Evolutionary conservation across 2,329 filamentous ascomycete species (phyloP).

Genomic region (Purpureocillium lavendulum): DNA sequence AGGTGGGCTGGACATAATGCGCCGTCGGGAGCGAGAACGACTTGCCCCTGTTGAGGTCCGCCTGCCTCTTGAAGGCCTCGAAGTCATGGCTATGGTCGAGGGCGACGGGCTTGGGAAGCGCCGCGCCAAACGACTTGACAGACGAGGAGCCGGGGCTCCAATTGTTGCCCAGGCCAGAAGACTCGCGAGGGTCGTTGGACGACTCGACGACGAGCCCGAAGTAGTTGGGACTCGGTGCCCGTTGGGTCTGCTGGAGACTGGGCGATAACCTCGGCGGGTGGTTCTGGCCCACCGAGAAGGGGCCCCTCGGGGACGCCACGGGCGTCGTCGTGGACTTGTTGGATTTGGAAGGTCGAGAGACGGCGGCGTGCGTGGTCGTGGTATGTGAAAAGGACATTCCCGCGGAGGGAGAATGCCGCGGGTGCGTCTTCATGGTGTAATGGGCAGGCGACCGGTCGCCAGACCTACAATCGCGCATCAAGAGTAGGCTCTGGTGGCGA

Average conservation of each 20-base stretch:
- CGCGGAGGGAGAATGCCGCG: slow-evolving; percentile 25
- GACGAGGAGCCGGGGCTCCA: slow-evolving; percentile 69
- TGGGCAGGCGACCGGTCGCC: slow-evolving; percentile 27
- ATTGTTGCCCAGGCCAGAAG: slow-evolving; percentile 48
- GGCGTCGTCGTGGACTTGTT: slow-evolving; percentile 44
- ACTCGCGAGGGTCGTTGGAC: slow-evolving; percentile 52
- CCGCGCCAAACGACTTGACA: slow-evolving; percentile 59
- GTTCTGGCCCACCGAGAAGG: slow-evolving; percentile 46
- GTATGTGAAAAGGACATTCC: slow-evolving; percentile 24
- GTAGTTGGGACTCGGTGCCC: slow-evolving; percentile 70
- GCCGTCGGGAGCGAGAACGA: slow-evolving; percentile 36
- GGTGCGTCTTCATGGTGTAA: slow-evolving; percentile 38
- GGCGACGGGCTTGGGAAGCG: slow-evolving; percentile 60
- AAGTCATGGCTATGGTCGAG: slow-evolving; percentile 75
- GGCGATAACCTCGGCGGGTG: slow-evolving; percentile 44
- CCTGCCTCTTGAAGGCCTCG: slow-evolving; percentile 67
- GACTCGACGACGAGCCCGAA: slow-evolving; percentile 68
- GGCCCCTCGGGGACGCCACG: slow-evolving; percentile 39
- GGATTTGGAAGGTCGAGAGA: slow-evolving; percentile 26
- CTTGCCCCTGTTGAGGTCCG: slow-evolving; percentile 52
- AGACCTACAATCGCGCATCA: slow-evolving; percentile 23
- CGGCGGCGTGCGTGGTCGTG: slow-evolving; percentile 27
- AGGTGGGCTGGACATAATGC: slow-evolving; percentile 32
- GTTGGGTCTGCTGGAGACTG: slow-evolving; percentile 23
- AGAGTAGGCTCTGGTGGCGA: slow-evolving; percentile 4